These are phyloP conservation scores for Wallacemonas sp. DNA, from an alignment of 208 protist genomes.

Conservation along the genomic window DNA sequence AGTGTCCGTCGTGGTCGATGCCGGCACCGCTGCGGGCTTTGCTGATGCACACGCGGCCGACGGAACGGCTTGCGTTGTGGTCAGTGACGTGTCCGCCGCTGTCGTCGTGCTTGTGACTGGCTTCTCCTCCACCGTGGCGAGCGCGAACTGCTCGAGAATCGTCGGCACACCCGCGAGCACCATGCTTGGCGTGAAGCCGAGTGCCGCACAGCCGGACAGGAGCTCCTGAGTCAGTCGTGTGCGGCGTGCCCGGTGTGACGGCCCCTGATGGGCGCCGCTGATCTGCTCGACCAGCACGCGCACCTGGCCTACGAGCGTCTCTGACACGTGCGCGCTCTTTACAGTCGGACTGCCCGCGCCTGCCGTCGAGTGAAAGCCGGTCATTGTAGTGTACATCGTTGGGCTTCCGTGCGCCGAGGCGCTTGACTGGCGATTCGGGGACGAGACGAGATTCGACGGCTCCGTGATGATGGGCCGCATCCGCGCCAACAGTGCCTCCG, in stretches of 20 bases:
- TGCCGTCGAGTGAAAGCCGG: not conserved
- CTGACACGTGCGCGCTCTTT: not conserved
- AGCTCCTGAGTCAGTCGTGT: conserved; percentile 51
- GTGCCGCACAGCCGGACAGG: conserved; percentile 46
- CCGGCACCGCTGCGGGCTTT: not conserved
- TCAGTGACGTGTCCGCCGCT: not conserved
- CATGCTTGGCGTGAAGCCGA: conserved; percentile 66
- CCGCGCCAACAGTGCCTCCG: not conserved
- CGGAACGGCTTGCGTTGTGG: too few relatives aligned
- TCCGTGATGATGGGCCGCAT: not conserved
- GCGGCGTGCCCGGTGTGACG: conserved; percentile 18
- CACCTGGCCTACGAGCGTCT: conserved; percentile 5
- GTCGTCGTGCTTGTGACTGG: too few relatives aligned
- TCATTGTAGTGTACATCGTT: conserved; percentile 9
- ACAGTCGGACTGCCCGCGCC: not conserved
- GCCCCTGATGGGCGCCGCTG: conserved; percentile 4
- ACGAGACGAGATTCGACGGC: not conserved
- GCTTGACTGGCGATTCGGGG: not conserved
- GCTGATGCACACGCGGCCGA: too few relatives aligned
- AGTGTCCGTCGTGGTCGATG: not conserved
- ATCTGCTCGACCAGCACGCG: conserved; percentile 5
- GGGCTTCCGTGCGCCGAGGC: not conserved
- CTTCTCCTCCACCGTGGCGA: not conserved
- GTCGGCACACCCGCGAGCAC: conserved; percentile 51
- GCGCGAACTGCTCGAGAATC: not conserved